phyloP scores from a whole-genome alignment of 108 stramenopile genomes.

The Aurantiochytrium sp. region DNA sequence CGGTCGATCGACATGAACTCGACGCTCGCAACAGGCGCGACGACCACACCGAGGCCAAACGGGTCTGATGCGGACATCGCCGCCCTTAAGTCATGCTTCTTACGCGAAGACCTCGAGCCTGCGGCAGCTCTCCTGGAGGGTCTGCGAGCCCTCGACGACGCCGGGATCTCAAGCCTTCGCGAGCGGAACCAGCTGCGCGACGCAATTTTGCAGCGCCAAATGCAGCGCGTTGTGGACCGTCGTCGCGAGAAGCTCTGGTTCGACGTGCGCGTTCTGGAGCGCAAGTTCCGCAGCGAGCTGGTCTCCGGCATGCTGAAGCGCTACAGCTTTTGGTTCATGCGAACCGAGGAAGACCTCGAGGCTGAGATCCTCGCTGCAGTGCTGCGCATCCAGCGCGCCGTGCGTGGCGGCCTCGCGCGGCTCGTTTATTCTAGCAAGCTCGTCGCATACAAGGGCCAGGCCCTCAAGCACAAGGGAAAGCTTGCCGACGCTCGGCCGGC shows the following conservation, averaged over 20 bases:
- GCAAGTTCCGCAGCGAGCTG: neutral
- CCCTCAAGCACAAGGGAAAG: no score
- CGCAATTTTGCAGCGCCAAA: neutral
- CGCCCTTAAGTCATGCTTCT: neutral
- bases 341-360: neutral
- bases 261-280: neutral
- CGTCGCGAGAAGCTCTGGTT: constrained; percentile 24
- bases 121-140: neutral
- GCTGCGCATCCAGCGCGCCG: neutral
- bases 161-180: neutral
- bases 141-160: neutral
- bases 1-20: no score
- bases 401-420: neutral
- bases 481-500: no score
- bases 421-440: neutral
- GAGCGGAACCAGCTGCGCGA: neutral
- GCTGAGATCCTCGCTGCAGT: neutral
- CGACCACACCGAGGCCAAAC: no score
- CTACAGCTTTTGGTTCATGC: neutral
- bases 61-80: no score
- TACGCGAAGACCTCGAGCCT: neutral
- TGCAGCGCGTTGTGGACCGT: neutral
- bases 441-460: neutral
- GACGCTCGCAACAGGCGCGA: no score
- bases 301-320: neutral